These are phyloP conservation scores for Boehmeria nivea DNA, from an alignment of 306 rosid species.

Conservation along the genomic window DNA sequence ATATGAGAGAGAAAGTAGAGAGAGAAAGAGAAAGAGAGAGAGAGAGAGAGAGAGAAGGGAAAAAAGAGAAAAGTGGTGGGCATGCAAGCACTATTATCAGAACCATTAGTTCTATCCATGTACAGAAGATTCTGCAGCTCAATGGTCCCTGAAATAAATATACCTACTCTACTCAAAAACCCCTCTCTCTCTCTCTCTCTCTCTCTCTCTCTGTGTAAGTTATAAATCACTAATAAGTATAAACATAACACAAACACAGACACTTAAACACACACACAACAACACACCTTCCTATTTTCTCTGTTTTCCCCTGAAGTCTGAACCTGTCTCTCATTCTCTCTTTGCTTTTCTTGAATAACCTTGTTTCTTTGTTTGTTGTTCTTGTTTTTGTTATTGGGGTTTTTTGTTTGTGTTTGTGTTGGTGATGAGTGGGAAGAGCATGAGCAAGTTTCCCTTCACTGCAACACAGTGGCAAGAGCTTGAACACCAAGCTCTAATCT, in stretches of 20 bases:
- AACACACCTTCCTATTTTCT: conserved; percentile 8
- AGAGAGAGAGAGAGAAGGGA: conserved; percentile 31
- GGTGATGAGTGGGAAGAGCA: conserved; percentile 52
- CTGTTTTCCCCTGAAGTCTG: conserved; percentile 5
- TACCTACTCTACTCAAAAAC: conserved; percentile 45
- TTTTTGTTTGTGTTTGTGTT: background rate
- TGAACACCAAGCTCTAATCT: conserved; percentile 94
- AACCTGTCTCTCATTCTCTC: conserved; percentile 6
- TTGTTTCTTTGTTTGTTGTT: background rate
- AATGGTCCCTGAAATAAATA: conserved; percentile 90
- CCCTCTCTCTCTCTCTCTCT: background rate
- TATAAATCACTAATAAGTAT: background rate
- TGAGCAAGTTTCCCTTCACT: conserved; percentile 75
- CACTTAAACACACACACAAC: conserved; percentile 30
- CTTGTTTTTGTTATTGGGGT: background rate
- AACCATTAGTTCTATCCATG: conserved; percentile 88
- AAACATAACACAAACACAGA: too few relatives aligned
- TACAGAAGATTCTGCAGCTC: conserved; percentile 82
- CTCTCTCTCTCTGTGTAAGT: background rate
- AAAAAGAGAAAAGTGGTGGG: too few relatives aligned
- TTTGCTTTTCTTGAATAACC: conserved; percentile 7
- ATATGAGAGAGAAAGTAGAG: conserved; percentile 32
- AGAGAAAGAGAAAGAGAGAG: conserved; percentile 21
- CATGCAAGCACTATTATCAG: conserved; percentile 66
- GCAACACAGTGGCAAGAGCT: conserved; percentile 98